Evolutionary conservation across 768 basidiomycete genomes (phyloP).

Genomic region (Tylopilus rubrobrunneus): DNA sequence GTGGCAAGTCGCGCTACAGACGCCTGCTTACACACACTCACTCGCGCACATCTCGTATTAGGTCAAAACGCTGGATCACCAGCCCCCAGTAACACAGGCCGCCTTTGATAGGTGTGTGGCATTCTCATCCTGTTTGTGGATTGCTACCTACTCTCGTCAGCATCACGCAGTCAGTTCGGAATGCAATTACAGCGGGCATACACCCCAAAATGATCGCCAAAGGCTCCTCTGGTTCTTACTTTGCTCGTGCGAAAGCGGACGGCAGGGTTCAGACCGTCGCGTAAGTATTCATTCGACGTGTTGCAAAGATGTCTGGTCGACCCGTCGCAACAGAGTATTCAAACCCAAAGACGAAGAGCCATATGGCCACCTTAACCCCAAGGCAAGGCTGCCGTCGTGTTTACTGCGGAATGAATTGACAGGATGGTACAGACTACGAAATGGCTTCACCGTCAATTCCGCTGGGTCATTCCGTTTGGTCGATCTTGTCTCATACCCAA

Average conservation of each 20-base stretch:
- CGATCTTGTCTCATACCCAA: slow-evolving; percentile 87
- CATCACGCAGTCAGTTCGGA: slow-evolving; percentile 58
- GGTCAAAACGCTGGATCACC: slow-evolving; percentile 81
- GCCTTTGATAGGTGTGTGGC: slow-evolving; percentile 64
- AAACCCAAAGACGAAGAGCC: slow-evolving; percentile 92
- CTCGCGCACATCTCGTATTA: slow-evolving; percentile 25
- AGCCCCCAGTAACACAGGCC: slow-evolving; percentile 66
- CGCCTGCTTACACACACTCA: not conserved
- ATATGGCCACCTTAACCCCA: slow-evolving; percentile 84
- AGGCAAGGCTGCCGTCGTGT: slow-evolving; percentile 40
- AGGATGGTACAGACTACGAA: slow-evolving; percentile 63
- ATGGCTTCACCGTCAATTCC: slow-evolving; percentile 85
- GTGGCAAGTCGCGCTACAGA: slow-evolving; percentile 14
- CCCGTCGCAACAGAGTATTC: slow-evolving; percentile 56
- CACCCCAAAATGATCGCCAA: slow-evolving; percentile 91
- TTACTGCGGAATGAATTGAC: slow-evolving; percentile 1
- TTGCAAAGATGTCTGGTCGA: slow-evolving; percentile 3
- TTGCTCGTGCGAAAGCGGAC: slow-evolving; percentile 79
- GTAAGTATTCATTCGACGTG: slow-evolving; percentile 39
- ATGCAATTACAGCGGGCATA: slow-evolving; percentile 69
- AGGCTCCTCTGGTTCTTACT: slow-evolving; percentile 89
- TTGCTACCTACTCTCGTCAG: slow-evolving; percentile 33
- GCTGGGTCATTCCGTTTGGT: slow-evolving; percentile 89
- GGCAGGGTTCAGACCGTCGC: slow-evolving; percentile 76
- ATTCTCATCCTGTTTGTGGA: not conserved